Evolutionary conservation across 805 yeast genomes (phyloP).

Genomic region (Candida montana): DNA sequence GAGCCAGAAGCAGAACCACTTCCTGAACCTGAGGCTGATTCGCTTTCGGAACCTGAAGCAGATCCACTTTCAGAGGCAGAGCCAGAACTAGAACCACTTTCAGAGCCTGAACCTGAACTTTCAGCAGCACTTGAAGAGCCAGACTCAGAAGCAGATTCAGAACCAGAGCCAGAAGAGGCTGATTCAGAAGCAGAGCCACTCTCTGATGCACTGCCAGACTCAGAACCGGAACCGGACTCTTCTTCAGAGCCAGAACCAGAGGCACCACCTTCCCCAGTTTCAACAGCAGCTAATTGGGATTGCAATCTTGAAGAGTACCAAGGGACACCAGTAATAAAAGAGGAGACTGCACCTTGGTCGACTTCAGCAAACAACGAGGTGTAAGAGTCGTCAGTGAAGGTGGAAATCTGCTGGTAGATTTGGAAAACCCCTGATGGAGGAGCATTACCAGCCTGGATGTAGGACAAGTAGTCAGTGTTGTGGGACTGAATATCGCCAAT

Average conservation of each 20-base stretch:
- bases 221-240: conserved; percentile 9
- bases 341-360: conserved; percentile 23
- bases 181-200: conserved; percentile 1
- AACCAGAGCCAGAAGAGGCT: conserved; percentile 37
- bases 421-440: conserved; percentile 27
- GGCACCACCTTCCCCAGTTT: conserved; percentile 7
- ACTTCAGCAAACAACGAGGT: conserved; percentile 27
- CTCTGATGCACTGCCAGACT: neutral
- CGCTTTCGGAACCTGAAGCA: conserved; percentile 11
- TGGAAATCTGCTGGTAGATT: conserved; percentile 24
- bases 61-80: conserved; percentile 9
- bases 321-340: conserved; percentile 27
- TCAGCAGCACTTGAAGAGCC: conserved; percentile 1
- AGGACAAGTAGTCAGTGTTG: conserved; percentile 18
- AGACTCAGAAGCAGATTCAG: conserved; percentile 2
- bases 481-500: conserved; percentile 17
- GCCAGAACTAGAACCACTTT: conserved; percentile 7
- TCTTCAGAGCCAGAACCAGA: conserved; percentile 3
- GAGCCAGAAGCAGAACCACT: conserved; percentile 10
- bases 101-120: conserved; percentile 3
- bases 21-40: no score
- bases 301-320: conserved; percentile 25
- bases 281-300: conserved; percentile 14
- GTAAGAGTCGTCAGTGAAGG: conserved; percentile 31
- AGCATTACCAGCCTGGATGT: conserved; percentile 20